Evolutionary conservation across 192 early-diverging fungal species (phyloP), one percentile per base, ranked within the genome.

Genomic region (Phlyctochytrium bullatum): DNA sequence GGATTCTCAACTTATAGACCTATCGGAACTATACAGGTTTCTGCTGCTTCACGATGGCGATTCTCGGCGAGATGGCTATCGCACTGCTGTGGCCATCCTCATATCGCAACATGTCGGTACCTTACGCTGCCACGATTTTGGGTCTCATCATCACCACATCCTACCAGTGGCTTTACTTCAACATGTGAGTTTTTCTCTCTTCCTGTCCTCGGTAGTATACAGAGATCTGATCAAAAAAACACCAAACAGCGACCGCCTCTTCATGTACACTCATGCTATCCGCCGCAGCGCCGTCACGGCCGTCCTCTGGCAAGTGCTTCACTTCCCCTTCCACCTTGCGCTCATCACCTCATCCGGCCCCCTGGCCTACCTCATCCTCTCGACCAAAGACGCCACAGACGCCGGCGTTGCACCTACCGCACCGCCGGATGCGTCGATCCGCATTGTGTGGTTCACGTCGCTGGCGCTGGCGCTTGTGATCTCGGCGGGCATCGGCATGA

Each of bases 11-110:
- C n/a, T n/a, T n/a, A n/a, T n/a, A n/a, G n/a, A n/a, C n/a, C n/a
- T n/a, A n/a, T n/a, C n/a, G n/a, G n/a, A n/a, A n/a, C n/a, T n/a
- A n/a, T n/a, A n/a, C n/a, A n/a, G n/a, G n/a, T n/a, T n/a, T n/a
- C n/a, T n/a, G n/a, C n/a, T n/a, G n/a, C n/a, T n/a, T 79, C 28
- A 34, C 71, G 17, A 47, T 76, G 29, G 66, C 77, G n/a, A 28
- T 52, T 50, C 36, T 76, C 6, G 75, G 75, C 30, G 75, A 76
- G 58, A 58, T 63, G 23, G 58, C 52, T 10, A 25, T 63, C 10
- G 27, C 12, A 30, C 34, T 63, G 14, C 62, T 63, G n/a, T 63
- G 62, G 62, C 36, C n/a, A 14, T 27, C 23, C 12, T 10, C 6
- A 12, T 16, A 14, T 6, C 10, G 34, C 10, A 24, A 63, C 14